Conservation (phyloP, 169 alveolate species). For the Eimeria zaria region DNA sequence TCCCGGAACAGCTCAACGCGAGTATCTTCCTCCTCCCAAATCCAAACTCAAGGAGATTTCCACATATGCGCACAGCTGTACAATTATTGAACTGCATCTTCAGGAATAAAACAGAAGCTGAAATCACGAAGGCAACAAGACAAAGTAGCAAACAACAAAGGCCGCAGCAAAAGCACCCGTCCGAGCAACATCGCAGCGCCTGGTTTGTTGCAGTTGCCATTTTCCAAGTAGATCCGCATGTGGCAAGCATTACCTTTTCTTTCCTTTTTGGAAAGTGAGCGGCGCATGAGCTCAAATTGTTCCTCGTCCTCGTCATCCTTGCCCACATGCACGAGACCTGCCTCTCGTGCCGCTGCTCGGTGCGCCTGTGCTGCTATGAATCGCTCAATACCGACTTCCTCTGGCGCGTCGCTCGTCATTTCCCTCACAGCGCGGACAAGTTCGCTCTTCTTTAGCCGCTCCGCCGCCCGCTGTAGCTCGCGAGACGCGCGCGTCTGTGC, state of each 20-base stretch:
- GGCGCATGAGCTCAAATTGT: conserved; percentile 60
- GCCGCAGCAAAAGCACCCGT: not conserved
- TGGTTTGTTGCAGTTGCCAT: not conserved
- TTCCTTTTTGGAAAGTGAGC: conserved; percentile 63
- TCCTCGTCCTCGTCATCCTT: conserved; percentile 31
- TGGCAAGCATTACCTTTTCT: conserved; percentile 53
- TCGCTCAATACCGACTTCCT: conserved; percentile 74
- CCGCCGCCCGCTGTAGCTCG: conserved; percentile 82
- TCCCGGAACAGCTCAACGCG: not conserved
- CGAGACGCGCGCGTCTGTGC: conserved; percentile 64
- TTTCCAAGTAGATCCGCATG: not conserved
- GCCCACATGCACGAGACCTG: not conserved
- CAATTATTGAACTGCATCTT: not conserved
- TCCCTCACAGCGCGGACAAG: conserved; percentile 79
- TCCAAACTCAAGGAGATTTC: not conserved
- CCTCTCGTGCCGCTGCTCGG: conserved; percentile 35
- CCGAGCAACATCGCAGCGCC: not conserved
- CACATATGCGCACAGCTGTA: not conserved
- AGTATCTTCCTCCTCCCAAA: not conserved
- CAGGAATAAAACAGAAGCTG: not conserved
- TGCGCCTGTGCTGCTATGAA: conserved; percentile 64
- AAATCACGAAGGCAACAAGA: not conserved
- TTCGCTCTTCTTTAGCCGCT: conserved; percentile 77
- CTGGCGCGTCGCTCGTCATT: conserved; percentile 76
- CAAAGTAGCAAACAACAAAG: not conserved